Percentiles rank a stretch among this genome's conserved stretches.
Conservation (phyloP, 192 early-diverging fungal genomes). For the Umbelopsis sp. region DNA sequence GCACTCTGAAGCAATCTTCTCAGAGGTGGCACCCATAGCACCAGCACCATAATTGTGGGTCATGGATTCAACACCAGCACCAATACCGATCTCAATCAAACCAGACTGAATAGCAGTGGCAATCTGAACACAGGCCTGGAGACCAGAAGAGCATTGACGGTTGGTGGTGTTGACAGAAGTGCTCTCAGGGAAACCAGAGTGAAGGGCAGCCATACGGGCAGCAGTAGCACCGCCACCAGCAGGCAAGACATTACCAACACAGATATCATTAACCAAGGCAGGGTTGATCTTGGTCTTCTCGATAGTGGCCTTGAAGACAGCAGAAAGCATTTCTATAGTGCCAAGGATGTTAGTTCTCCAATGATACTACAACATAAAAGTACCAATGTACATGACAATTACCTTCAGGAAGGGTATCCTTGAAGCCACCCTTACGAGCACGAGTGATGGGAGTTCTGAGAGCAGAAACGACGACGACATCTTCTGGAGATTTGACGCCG, state of each 20-base stretch:
- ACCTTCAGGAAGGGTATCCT: constrained; percentile 75
- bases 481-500: constrained; percentile 73
- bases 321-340: constrained; percentile 63
- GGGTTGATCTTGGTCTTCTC: constrained; percentile 59
- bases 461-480: constrained; percentile 81
- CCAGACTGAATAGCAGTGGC: constrained; percentile 90
- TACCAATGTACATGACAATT: neutral
- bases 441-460: constrained; percentile 76
- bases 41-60: constrained; percentile 80
- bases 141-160: constrained; percentile 93
- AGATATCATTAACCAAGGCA: constrained; percentile 84
- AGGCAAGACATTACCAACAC: constrained; percentile 90
- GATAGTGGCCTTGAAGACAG: constrained; percentile 69
- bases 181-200: constrained; percentile 87
- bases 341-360: no score
- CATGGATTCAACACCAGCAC: constrained; percentile 97
- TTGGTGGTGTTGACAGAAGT: constrained; percentile 85
- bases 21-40: constrained; percentile 77
- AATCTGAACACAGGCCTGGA: constrained; percentile 86
- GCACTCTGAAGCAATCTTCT: constrained; percentile 67
- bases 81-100: constrained; percentile 90
- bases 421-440: constrained; percentile 80
- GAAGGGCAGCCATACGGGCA: constrained; percentile 90
- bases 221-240: constrained; percentile 88
- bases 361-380: no score